These are phyloP conservation scores for Psidium guajava DNA, from an alignment of 345 rosid genomes.

Conservation along the genomic window DNA sequence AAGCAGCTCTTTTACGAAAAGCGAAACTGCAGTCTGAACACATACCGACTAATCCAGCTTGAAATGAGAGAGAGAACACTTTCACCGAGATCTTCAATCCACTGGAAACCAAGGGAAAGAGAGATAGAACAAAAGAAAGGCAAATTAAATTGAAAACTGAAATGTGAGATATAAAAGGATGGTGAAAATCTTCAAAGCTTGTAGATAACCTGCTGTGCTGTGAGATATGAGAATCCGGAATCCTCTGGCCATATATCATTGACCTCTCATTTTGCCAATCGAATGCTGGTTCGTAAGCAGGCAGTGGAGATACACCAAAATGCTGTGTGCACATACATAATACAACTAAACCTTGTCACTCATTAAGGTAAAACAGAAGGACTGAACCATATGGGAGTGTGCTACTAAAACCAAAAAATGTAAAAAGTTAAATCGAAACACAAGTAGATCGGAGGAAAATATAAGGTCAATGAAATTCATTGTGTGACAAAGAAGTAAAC, in stretches of 20 bases:
- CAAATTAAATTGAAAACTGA: not conserved
- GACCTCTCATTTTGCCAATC: constrained; percentile 98
- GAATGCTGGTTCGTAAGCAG: constrained; percentile 98
- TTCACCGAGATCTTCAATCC: constrained; percentile 92
- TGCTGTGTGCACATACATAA: constrained; percentile 35
- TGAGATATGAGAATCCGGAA: constrained; percentile 58
- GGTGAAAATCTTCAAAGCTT: not conserved
- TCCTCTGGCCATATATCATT: constrained; percentile 85
- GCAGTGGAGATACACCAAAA: constrained; percentile 86
- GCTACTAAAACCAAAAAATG: not conserved
- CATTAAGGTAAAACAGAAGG: not conserved
- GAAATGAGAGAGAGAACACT: constrained; percentile 80
- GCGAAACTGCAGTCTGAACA: not conserved
- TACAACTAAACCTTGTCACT: not conserved
- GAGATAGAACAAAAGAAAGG: not conserved
- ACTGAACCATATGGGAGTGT: not conserved
- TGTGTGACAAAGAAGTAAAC: constrained; percentile 34
- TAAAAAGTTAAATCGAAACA: not conserved
- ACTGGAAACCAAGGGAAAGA: constrained; percentile 26
- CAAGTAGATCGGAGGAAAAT: not conserved
- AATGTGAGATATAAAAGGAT: not conserved
- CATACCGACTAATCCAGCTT: constrained; percentile 89
- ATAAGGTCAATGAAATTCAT: not conserved
- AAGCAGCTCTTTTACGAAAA: not conserved
- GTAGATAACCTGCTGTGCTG: constrained; percentile 54